phyloP scores from a whole-genome alignment of 176 grass and related monocot genomes.

The Aegilops speltoides region DNA sequence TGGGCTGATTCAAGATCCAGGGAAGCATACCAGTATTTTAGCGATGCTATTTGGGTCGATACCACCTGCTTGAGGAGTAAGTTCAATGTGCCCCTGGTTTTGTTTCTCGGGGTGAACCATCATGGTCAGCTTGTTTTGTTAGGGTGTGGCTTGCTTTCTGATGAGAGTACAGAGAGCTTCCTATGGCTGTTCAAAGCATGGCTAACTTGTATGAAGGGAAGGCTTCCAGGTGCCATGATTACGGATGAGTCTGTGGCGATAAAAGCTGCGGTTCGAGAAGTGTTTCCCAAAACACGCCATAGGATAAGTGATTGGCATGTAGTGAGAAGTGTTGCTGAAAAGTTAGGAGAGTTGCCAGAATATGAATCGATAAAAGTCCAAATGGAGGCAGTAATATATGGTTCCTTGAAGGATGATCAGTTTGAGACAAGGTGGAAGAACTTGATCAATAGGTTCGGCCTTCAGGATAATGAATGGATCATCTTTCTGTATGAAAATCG shows the following conservation, averaged over 20 bases:
- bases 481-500: conserved; percentile 64
- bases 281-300: conserved; percentile 59
- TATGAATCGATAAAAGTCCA: conserved; percentile 45
- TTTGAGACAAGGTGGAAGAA: conserved; percentile 71
- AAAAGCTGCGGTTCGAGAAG: conserved; percentile 51
- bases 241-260: conserved; percentile 55
- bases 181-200: conserved; percentile 73
- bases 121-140: conserved; percentile 71
- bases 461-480: conserved; percentile 66
- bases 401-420: conserved; percentile 55
- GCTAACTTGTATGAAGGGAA: conserved; percentile 63
- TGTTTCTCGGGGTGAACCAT: conserved; percentile 63
- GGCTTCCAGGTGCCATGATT: conserved; percentile 53
- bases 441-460: conserved; percentile 41
- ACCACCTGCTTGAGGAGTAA: conserved; percentile 62
- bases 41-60: conserved; percentile 62
- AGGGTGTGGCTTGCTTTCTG: conserved; percentile 74
- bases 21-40: conserved; percentile 58
- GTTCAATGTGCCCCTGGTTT: conserved; percentile 54
- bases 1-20: conserved; percentile 81
- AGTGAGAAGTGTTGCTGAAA: conserved; percentile 50
- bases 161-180: conserved; percentile 75
- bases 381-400: conserved; percentile 48
- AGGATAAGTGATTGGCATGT: conserved; percentile 59
- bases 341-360: conserved; percentile 40